Percentiles rank a stretch among this genome's conserved stretches.
Evolutionary conservation across 371 early-diverging fungal genomes (phyloP).

Genomic region (Mucor plumbeus): DNA sequence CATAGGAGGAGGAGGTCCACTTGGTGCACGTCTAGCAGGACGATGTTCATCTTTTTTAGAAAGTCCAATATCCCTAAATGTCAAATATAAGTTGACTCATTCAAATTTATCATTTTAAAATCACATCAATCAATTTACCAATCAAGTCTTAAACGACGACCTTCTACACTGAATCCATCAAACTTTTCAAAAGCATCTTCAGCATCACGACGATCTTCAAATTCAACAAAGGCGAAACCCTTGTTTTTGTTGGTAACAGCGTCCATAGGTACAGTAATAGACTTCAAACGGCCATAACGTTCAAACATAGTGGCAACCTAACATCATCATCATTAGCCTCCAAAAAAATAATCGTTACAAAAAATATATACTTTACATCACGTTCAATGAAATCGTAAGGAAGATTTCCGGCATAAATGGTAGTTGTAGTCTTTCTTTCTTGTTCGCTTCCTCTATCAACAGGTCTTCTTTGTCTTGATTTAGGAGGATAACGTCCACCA

Average conservation of each 20-base stretch:
- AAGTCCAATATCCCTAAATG: constrained; percentile 67
- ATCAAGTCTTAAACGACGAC: constrained; percentile 77
- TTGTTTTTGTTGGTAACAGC: constrained; percentile 77
- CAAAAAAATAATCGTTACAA: background rate
- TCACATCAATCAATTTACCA: constrained; percentile 47
- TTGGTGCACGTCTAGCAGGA: constrained; percentile 27
- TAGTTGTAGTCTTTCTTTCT: constrained; percentile 67
- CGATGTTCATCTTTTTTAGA: constrained; percentile 66
- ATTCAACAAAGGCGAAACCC: constrained; percentile 82
- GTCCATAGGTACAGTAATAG: constrained; percentile 76
- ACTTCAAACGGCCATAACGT: constrained; percentile 69
- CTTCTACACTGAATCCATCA: constrained; percentile 73
- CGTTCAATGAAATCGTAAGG: constrained; percentile 78
- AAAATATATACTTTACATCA: constrained; percentile 49
- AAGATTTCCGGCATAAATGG: constrained; percentile 80
- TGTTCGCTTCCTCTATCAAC: constrained; percentile 72
- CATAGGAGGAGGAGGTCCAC: constrained; percentile 28
- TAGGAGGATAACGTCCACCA: constrained; percentile 51
- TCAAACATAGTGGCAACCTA: constrained; percentile 73
- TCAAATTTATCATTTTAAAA: background rate
- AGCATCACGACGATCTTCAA: constrained; percentile 77
- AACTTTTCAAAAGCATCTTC: constrained; percentile 79
- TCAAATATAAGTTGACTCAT: background rate
- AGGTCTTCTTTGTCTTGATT: constrained; percentile 60
- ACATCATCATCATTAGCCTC: background rate